These are phyloP conservation scores for Fraxinus americana DNA, from an alignment of 257 asterid genomes.

Conservation along the genomic window DNA sequence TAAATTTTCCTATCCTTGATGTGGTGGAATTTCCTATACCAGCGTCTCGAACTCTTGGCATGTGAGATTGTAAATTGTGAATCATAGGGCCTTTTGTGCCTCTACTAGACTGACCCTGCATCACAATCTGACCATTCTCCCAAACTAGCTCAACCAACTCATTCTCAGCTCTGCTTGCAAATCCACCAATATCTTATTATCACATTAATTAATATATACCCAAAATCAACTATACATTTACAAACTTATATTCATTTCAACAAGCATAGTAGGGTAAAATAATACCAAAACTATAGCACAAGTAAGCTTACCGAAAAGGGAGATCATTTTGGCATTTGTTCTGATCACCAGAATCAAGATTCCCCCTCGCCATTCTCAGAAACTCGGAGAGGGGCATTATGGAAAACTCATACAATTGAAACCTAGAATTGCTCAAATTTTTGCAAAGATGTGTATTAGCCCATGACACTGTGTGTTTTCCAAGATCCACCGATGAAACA, in stretches of 20 bases:
- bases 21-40: slow-evolving; percentile 26
- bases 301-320: slow-evolving; percentile 48
- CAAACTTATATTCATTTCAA: slow-evolving; percentile 14
- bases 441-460: slow-evolving; percentile 18
- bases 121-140: slow-evolving; percentile 79
- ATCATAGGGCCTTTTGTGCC: slow-evolving; percentile 33
- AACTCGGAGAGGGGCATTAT: slow-evolving; percentile 89
- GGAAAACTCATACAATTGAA: slow-evolving; percentile 22
- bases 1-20: slow-evolving; percentile 54
- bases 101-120: slow-evolving; percentile 74
- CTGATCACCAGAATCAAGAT: slow-evolving; percentile 55
- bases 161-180: slow-evolving; percentile 52
- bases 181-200: slow-evolving; percentile 20
- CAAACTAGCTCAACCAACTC: slow-evolving; percentile 76
- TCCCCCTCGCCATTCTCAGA: slow-evolving; percentile 67
- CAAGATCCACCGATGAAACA: slow-evolving; percentile 28
- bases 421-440: slow-evolving; percentile 20
- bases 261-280: slow-evolving; percentile 11
- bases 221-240: slow-evolving; percentile 1
- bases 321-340: slow-evolving; percentile 33
- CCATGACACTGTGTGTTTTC: slow-evolving; percentile 8
- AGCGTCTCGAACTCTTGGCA: slow-evolving; percentile 40
- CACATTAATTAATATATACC: background rate
- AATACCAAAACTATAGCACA: background rate
- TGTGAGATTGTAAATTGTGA: slow-evolving; percentile 27